Evolutionary conservation across 192 early-diverging fungal genomes (phyloP).

Genomic region (Coemansia sp.): DNA sequence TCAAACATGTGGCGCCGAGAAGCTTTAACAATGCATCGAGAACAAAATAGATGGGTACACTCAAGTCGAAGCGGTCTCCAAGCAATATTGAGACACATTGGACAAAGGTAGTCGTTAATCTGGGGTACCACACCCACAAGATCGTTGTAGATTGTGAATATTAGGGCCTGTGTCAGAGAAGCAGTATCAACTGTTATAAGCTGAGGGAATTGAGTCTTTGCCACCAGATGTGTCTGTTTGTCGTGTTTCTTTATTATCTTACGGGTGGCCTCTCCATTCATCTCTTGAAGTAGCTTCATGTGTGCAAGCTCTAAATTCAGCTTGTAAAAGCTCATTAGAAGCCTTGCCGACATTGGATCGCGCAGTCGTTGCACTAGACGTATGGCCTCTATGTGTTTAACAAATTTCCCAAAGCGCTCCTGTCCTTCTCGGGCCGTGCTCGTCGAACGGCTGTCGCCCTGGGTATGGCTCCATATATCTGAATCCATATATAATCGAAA

Average conservation of each 20-base stretch:
- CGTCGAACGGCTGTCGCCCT: conserved; percentile 58
- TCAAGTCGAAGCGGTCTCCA: conserved; percentile 78
- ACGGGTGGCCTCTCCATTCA: conserved; percentile 74
- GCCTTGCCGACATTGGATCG: conserved; percentile 39
- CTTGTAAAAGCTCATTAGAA: conserved; percentile 50
- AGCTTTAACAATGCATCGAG: conserved; percentile 77
- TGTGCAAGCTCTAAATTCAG: conserved; percentile 69
- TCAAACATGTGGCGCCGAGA: conserved; percentile 59
- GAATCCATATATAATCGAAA: conserved; percentile 69
- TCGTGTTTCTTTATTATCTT: conserved; percentile 93
- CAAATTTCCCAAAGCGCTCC: conserved; percentile 59
- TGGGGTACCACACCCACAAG: conserved; percentile 75
- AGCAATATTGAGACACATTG: conserved; percentile 71
- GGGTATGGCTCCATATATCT: conserved; percentile 65
- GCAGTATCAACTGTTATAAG: conserved; percentile 34
- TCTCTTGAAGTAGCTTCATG: conserved; percentile 69
- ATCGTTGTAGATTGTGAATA: conserved; percentile 61
- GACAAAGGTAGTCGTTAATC: conserved; percentile 75
- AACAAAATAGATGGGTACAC: conserved; percentile 77
- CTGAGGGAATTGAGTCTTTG: conserved; percentile 51
- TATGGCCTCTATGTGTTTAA: conserved; percentile 45
- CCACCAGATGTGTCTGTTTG: conserved; percentile 70
- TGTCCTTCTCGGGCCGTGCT: conserved; percentile 62
- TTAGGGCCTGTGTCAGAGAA: conserved; percentile 57
- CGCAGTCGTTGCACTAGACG: conserved; percentile 25